Percentiles rank a stretch among this genome's conserved stretches.
phyloP scores from a whole-genome alignment of 2,329 filamentous ascomycete genomes.

The Aaosphaeria arxii region DNA sequence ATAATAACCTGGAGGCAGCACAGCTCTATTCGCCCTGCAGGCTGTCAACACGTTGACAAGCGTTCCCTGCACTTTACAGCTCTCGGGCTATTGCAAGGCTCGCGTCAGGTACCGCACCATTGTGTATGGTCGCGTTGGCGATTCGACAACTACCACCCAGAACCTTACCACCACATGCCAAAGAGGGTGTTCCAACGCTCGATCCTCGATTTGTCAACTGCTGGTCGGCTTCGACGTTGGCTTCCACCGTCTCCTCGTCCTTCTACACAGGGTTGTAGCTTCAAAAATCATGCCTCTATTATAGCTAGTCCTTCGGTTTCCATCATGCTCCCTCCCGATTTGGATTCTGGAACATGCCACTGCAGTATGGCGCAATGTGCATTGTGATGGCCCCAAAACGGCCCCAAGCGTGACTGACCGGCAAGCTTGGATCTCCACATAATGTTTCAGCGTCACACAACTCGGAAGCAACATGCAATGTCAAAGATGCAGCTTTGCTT shows the following conservation, averaged over 20 bases:
- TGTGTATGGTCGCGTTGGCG: slow-evolving; percentile 14
- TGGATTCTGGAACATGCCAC: slow-evolving; percentile 11
- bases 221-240: no score
- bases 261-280: no score
- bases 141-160: slow-evolving; percentile 18
- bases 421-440: slow-evolving; percentile 10
- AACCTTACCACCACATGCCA: slow-evolving; percentile 4
- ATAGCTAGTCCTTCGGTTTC: slow-evolving; percentile 6
- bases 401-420: slow-evolving; percentile 3
- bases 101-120: slow-evolving; percentile 19
- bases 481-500: slow-evolving; percentile 3
- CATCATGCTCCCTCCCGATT: slow-evolving; percentile 4
- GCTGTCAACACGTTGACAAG: slow-evolving; percentile 14
- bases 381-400: slow-evolving; percentile 19
- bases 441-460: slow-evolving; percentile 27
- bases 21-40: slow-evolving; percentile 30
- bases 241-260: no score
- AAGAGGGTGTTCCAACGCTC: no score
- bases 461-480: slow-evolving; percentile 11
- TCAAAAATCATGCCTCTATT: background rate
- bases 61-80: background rate
- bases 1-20: background rate
- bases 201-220: no score
- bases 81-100: slow-evolving; percentile 8
- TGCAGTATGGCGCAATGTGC: slow-evolving; percentile 19